phyloP scores from a whole-genome alignment of 371 early-diverging fungal genomes.

The Mucor racemosus region DNA sequence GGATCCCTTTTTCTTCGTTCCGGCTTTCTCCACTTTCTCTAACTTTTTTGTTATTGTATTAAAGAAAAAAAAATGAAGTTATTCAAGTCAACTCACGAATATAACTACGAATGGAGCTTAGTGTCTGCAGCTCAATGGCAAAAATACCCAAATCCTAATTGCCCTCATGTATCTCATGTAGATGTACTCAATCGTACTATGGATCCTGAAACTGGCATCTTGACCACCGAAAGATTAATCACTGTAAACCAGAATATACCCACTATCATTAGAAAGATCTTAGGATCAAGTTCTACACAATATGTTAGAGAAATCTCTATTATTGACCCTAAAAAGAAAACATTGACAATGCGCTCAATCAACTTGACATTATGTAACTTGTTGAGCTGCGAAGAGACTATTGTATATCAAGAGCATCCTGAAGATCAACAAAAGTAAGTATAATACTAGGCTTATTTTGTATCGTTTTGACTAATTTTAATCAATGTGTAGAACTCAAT shows the following conservation, averaged over 20 bases:
- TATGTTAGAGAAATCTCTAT: conserved; percentile 86
- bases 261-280: conserved; percentile 61
- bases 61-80: conserved; percentile 57
- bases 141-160: conserved; percentile 93
- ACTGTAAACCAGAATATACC: conserved; percentile 86
- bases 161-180: conserved; percentile 87
- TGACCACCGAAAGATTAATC: conserved; percentile 86
- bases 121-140: conserved; percentile 91
- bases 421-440: conserved; percentile 39
- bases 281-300: conserved; percentile 65
- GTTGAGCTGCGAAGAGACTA: conserved; percentile 81
- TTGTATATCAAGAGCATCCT: conserved; percentile 72
- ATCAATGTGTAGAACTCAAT: conserved; percentile 50
- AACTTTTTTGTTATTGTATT: background rate
- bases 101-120: conserved; percentile 77
- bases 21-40: conserved; percentile 18
- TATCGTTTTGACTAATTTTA: background rate
- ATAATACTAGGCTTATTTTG: too few species aligned
- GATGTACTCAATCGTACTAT: conserved; percentile 82
- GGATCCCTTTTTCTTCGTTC: conserved; percentile 6
- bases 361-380: conserved; percentile 77
- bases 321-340: conserved; percentile 75
- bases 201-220: conserved; percentile 79
- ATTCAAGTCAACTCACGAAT: conserved; percentile 68
- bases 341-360: conserved; percentile 70